These are phyloP conservation scores for Marasmius tenuissimus DNA, from an alignment of 1,284 basidiomycete genomes.

Conservation along the genomic window DNA sequence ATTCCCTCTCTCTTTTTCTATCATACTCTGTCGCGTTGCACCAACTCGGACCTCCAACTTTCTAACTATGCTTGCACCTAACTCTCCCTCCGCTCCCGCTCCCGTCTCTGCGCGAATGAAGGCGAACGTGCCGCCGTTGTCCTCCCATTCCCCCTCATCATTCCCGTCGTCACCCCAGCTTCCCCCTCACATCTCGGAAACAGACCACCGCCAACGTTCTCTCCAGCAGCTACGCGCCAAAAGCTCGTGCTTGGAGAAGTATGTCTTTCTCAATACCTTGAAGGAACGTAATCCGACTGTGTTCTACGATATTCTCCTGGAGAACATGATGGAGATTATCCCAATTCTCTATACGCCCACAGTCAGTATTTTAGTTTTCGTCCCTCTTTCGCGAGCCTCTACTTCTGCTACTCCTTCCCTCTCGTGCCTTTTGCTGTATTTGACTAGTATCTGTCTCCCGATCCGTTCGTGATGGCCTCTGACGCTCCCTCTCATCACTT, in stretches of 20 bases:
- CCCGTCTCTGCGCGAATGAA: not conserved
- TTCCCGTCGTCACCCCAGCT: conserved; percentile 21
- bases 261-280: conserved; percentile 68
- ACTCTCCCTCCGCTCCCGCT: too few relatives aligned
- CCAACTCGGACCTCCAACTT: too few relatives aligned
- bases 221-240: conserved; percentile 64
- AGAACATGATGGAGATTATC: conserved; percentile 59
- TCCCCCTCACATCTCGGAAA: conserved; percentile 53
- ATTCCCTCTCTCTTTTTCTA: too few relatives aligned
- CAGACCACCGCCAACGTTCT: conserved; percentile 59
- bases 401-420: too few relatives aligned
- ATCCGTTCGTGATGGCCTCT: conserved; percentile 5
- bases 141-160: not conserved
- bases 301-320: conserved; percentile 62
- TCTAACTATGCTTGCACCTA: too few relatives aligned
- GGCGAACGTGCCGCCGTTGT: not conserved
- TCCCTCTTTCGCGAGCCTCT: not conserved
- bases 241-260: conserved; percentile 58
- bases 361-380: conserved; percentile 27
- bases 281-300: conserved; percentile 63
- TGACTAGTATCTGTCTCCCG: too few relatives aligned
- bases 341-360: conserved; percentile 81
- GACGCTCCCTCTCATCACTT: conserved; percentile 10
- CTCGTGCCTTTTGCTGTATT: too few relatives aligned
- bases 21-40: too few relatives aligned